Base-by-base conservation (phyloP, 768 basidiomycete genomes). In the Termitomyces eurrhizus region DNA sequence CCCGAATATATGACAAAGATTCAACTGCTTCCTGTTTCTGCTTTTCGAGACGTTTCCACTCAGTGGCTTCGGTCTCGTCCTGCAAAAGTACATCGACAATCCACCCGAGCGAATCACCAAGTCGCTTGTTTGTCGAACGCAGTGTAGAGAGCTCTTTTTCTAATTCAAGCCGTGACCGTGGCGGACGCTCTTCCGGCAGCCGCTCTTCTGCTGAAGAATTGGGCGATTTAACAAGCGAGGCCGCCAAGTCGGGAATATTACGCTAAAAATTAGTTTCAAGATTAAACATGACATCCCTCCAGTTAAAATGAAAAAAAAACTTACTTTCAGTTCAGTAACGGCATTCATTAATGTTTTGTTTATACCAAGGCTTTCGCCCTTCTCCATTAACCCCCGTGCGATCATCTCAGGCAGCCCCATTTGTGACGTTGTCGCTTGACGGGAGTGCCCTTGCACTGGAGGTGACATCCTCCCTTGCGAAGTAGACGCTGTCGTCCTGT, bases 211-310 rank as follows among this genome's bases (percentile, higher is more conserved):
- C 74, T 42, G 80, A 69, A 26, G 74, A 68, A 48, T 78, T 79
- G 2, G 86, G 81, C 6, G 88, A 75, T 24, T 84, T 85, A 39
- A 83, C 80, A 13, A 94, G 77, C 13, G 86, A 84, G 9, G 83
- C 81, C 12, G 88, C 78, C n/a, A 95, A 68, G 64, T 96, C 94
- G 2, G 94, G 93, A 13, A 96, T 83, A 70, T 93, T 95, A 57
- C 85, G 87, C 92, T 93, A 62, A 21, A 49, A 37, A 26, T 44
- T 14, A 32, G 18, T 48, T 24, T 4, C 42, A n/a, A 52, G 50
- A 12, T 26, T 9, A 49, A 11, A 4, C 21, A 18, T 45, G 7
- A 33, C 29, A 13, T 32, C n/a, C 18, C 14, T 44, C 11, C 7
- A 45, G 29, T 33, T n/a, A n/a, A 18, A 42, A 42, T 44, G 13